Percentiles rank a stretch among this genome's conserved stretches.
Evolutionary conservation across 345 rosid species (phyloP).

Genomic region (Moricandia arvensis): DNA sequence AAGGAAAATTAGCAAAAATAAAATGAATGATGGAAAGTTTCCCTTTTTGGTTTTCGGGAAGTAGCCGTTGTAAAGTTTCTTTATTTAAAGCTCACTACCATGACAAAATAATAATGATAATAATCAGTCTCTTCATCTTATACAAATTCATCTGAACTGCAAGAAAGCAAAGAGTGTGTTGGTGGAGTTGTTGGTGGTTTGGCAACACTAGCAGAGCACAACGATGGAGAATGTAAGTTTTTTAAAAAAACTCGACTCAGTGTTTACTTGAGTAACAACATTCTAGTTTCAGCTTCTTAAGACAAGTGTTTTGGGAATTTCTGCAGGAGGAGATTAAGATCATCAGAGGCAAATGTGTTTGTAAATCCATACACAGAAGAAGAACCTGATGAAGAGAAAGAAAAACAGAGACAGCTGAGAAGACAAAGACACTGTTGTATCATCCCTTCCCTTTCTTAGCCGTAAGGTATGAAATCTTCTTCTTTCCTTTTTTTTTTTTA

Average conservation of each 20-base stretch:
- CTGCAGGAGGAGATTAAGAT: constrained; percentile 88
- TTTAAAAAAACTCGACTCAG: background rate
- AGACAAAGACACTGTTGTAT: no score
- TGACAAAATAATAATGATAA: no score
- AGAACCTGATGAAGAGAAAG: no score
- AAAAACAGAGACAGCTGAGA: no score
- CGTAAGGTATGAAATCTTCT: no score
- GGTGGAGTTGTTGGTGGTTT: constrained; percentile 81
- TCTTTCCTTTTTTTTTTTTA: no score
- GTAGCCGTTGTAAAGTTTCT: no score
- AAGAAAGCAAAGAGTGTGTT: constrained; percentile 59
- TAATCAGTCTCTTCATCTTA: constrained; percentile 50
- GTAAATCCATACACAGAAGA: constrained; percentile 64
- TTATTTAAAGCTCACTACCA: no score
- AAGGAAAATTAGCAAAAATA: no score
- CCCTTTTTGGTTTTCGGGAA: no score
- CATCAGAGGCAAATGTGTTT: constrained; percentile 55
- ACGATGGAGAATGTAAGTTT: constrained; percentile 44
- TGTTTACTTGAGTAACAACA: background rate
- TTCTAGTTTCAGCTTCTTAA: constrained; percentile 10
- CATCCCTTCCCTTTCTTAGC: no score
- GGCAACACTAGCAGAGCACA: constrained; percentile 56
- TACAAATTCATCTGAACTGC: constrained; percentile 96
- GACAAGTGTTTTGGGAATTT: constrained; percentile 7
- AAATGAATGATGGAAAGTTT: no score